phyloP scores from a whole-genome alignment of 345 rosid genomes.

The Sisymbrium irio region DNA sequence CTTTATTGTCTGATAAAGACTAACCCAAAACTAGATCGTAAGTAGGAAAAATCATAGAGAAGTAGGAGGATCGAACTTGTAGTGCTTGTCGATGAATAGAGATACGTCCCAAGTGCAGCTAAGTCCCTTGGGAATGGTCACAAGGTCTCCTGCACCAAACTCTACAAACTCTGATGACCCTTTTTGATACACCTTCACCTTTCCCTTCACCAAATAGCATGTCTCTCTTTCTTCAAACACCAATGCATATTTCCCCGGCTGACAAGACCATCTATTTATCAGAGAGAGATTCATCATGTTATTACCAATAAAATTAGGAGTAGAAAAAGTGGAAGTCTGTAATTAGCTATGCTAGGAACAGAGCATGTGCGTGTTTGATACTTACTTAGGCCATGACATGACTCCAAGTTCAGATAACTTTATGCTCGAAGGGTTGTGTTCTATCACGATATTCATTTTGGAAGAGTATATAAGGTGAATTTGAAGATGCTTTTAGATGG shows the following conservation, averaged over 20 bases:
- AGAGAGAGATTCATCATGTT: constrained; percentile 23
- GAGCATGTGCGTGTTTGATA: constrained; percentile 10
- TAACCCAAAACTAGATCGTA: constrained; percentile 25
- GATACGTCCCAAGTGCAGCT: constrained; percentile 97
- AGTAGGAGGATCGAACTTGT: constrained; percentile 72
- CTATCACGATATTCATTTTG: constrained; percentile 31
- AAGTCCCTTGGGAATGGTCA: constrained; percentile 78
- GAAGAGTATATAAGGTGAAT: constrained; percentile 10
- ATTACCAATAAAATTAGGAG: background rate
- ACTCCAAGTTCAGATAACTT: constrained; percentile 38
- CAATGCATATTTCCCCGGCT: constrained; percentile 86
- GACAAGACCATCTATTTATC: constrained; percentile 76
- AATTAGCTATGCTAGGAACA: background rate
- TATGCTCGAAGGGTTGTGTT: constrained; percentile 33
- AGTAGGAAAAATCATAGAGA: constrained; percentile 4
- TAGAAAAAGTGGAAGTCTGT: background rate
- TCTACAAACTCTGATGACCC: constrained; percentile 57
- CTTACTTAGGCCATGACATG: constrained; percentile 44
- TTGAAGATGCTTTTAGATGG: constrained; percentile 4
- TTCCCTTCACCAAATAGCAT: constrained; percentile 78
- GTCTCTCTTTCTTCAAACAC: constrained; percentile 90
- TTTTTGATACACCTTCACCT: constrained; percentile 71
- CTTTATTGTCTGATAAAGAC: constrained; percentile 18
- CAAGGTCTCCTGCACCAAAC: constrained; percentile 96
- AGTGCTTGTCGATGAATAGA: constrained; percentile 79